A percentile compares a stretch with the other conserved stretches of the same genome.
phyloP scores from a whole-genome alignment of 371 early-diverging fungal genomes.

The Dinochytrium kinnereticum region DNA sequence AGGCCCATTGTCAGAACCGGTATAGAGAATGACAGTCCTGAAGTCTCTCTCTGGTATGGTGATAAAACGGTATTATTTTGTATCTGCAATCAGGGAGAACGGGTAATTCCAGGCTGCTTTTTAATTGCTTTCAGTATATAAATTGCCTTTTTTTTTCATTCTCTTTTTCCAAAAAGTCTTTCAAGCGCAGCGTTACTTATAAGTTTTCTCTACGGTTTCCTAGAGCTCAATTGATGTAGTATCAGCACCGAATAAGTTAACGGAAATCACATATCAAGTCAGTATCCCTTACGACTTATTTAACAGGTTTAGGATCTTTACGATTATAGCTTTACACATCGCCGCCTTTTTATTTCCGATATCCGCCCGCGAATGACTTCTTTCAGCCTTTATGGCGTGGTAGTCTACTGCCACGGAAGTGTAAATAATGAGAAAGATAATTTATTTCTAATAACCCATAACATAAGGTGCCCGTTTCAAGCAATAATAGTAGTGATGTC shows the following conservation, averaged over 20 bases:
- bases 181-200: too few species aligned
- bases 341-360: background rate
- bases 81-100: background rate
- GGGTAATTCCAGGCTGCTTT: too few species aligned
- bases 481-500: too few species aligned
- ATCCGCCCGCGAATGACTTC: background rate
- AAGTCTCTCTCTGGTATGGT: background rate
- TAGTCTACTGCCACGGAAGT: conserved; percentile 3
- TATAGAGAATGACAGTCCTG: background rate
- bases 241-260: background rate
- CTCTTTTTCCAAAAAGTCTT: too few species aligned
- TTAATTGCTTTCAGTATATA: too few species aligned
- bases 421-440: too few species aligned
- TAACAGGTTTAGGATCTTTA: background rate
- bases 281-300: background rate
- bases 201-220: too few species aligned
- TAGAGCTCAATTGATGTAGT: too few species aligned
- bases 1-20: background rate
- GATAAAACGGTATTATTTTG: background rate
- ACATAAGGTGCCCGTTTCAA: too few species aligned
- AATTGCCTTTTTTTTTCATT: too few species aligned
- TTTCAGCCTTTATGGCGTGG: background rate
- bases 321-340: background rate
- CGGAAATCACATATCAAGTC: background rate
- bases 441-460: too few species aligned